A percentile compares a stretch with the other conserved stretches of the same genome.
Evolutionary conservation across 441 rosid species (phyloP).

Genomic region (Daphne laureola): DNA sequence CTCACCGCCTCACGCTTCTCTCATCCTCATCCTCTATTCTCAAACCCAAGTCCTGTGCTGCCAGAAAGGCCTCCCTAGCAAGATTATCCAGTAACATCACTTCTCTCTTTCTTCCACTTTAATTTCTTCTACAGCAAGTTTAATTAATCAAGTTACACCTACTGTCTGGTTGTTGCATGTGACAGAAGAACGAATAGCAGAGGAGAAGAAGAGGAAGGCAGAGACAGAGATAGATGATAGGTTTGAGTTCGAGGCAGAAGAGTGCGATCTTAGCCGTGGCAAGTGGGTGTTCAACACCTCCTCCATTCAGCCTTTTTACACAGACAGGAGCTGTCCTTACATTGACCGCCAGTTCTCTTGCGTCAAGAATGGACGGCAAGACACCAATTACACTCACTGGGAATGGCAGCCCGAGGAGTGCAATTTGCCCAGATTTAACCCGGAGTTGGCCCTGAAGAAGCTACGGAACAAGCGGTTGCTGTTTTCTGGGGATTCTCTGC

Average conservation of each 20-base stretch:
- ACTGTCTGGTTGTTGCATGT: too few relatives aligned
- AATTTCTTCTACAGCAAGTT: too few relatives aligned
- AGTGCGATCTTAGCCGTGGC: conserved; percentile 59
- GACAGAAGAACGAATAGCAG: conserved; percentile 28
- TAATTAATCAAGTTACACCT: too few relatives aligned
- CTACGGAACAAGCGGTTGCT: conserved; percentile 63
- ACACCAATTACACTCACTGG: conserved; percentile 71
- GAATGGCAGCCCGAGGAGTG: conserved; percentile 95
- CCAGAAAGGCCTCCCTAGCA: conserved; percentile 23
- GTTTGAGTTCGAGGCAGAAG: conserved; percentile 77
- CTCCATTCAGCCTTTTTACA: conserved; percentile 52
- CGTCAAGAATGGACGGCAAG: conserved; percentile 52
- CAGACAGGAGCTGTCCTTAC: conserved; percentile 72
- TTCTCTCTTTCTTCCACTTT: too few relatives aligned
- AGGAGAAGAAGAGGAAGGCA: conserved; percentile 11
- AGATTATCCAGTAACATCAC: conserved; percentile 44
- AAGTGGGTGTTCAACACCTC: conserved; percentile 70
- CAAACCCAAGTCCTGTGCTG: conserved; percentile 40
- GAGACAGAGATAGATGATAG: conserved; percentile 43
- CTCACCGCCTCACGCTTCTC: conserved; percentile 37
- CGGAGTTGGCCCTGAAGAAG: conserved; percentile 58
- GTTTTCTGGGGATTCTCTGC: conserved; percentile 83
- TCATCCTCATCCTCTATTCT: conserved; percentile 39
- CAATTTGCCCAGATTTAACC: conserved; percentile 66
- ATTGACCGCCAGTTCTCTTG: conserved; percentile 73